phyloP scores from a whole-genome alignment of 2,329 filamentous ascomycete species.

The Torrubiellomyces zombiae region DNA sequence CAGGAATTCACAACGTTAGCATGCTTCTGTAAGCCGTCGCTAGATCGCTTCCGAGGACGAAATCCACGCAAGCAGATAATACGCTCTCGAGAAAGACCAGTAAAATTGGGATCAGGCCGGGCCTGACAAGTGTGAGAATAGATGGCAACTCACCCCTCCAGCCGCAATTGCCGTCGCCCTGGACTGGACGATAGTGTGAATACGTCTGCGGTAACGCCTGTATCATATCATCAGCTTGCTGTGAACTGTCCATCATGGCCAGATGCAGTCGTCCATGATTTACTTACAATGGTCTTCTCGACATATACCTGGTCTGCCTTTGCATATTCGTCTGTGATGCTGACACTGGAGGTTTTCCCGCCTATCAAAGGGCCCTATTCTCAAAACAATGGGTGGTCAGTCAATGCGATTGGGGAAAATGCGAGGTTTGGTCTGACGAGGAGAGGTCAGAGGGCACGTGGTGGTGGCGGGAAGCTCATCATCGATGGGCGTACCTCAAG shows the following conservation, averaged over 20 bases:
- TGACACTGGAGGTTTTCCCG: slow-evolving; percentile 56
- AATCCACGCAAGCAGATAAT: no score
- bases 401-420: background rate
- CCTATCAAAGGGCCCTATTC: slow-evolving; percentile 68
- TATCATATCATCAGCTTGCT: slow-evolving; percentile 1
- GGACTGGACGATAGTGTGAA: slow-evolving; percentile 71
- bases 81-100: no score
- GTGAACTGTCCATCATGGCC: no score
- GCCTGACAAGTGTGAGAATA: no score
- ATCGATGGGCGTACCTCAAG: slow-evolving; percentile 28
- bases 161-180: slow-evolving; percentile 90
- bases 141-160: slow-evolving; percentile 66
- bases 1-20: background rate
- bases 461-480: no score
- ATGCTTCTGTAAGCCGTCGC: background rate
- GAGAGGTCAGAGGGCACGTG: no score
- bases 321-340: slow-evolving; percentile 72
- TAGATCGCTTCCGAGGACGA: no score
- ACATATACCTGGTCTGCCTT: slow-evolving; percentile 74
- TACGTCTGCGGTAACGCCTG: slow-evolving; percentile 71
- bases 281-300: slow-evolving; percentile 67
- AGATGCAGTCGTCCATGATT: background rate
- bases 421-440: background rate
- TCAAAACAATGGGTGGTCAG: background rate
- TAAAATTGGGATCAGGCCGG: no score